These are phyloP conservation scores for Populus tremula DNA, from an alignment of 345 rosid genomes.

Conservation along the genomic window DNA sequence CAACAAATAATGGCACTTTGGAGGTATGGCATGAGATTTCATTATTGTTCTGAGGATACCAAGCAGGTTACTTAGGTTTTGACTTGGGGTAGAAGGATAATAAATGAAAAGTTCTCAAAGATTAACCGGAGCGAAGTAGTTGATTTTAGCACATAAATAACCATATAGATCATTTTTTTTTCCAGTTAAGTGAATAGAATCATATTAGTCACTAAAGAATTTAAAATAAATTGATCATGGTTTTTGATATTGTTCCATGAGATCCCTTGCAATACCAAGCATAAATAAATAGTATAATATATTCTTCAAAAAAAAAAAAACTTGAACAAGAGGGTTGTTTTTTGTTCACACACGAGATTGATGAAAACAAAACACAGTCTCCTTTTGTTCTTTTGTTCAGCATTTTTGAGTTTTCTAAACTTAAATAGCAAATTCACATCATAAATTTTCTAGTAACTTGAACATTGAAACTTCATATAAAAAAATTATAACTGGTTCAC, in stretches of 20 bases:
- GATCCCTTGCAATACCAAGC: neutral
- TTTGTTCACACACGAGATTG: too few relatives aligned
- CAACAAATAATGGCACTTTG: constrained; percentile 17
- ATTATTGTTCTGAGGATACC: constrained; percentile 14
- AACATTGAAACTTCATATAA: neutral
- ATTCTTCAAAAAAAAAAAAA: neutral
- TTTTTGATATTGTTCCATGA: neutral
- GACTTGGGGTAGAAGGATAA: constrained; percentile 37
- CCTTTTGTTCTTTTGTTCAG: too few relatives aligned
- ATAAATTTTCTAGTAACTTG: too few relatives aligned
- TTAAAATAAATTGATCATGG: too few relatives aligned
- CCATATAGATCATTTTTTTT: constrained; percentile 8
- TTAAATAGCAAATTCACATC: too few relatives aligned
- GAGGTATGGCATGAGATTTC: constrained; percentile 20
- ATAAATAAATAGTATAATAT: too few relatives aligned
- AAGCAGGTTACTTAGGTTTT: neutral
- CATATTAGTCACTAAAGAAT: neutral
- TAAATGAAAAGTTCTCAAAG: constrained; percentile 40
- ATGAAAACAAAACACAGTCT: too few relatives aligned
- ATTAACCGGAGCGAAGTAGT: constrained; percentile 45
- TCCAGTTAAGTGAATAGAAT: neutral
- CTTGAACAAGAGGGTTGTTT: too few relatives aligned
- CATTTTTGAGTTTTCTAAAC: too few relatives aligned
- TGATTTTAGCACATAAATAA: constrained; percentile 43
- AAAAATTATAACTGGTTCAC: neutral